Conservation (phyloP, 352 stramenopile species). For the Globisporangium camurandrum region DNA sequence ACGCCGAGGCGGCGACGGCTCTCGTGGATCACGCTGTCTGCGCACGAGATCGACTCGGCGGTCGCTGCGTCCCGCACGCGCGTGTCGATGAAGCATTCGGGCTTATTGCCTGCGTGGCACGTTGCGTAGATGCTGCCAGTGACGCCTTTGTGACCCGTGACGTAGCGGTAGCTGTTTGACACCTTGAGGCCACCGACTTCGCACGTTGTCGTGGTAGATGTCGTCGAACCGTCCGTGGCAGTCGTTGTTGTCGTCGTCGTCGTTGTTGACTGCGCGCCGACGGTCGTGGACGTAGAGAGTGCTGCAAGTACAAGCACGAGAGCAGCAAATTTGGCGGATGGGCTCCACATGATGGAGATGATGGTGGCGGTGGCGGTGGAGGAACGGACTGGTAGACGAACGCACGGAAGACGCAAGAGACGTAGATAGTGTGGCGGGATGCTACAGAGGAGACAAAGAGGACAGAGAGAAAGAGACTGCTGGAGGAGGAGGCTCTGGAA, state of each 20-base stretch:
- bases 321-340: slow-evolving; percentile 4
- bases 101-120: slow-evolving; percentile 15
- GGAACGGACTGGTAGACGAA: slow-evolving; percentile 1
- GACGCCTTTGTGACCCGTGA: slow-evolving; percentile 24
- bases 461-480: slow-evolving; percentile 1
- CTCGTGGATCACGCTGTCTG: slow-evolving; percentile 26
- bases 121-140: slow-evolving; percentile 35
- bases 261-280: slow-evolving; percentile 2
- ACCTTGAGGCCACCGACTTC: slow-evolving; percentile 12
- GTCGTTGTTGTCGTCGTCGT: slow-evolving; percentile 11
- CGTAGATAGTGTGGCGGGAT: neutral
- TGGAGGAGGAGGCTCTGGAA: neutral
- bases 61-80: slow-evolving; percentile 22
- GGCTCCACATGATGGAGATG: slow-evolving; percentile 9
- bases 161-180: slow-evolving; percentile 19
- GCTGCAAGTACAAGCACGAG: neutral
- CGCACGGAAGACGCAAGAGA: slow-evolving; percentile 2
- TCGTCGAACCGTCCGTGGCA: neutral
- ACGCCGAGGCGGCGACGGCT: slow-evolving; percentile 28
- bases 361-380: neutral
- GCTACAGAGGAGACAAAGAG: neutral
- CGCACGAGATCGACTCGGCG: slow-evolving; percentile 19
- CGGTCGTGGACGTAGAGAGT: slow-evolving; percentile 1
- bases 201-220: slow-evolving; percentile 9
- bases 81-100: slow-evolving; percentile 25